These are phyloP conservation scores for Allantophomopsis cytisporea DNA, from an alignment of 2,329 filamentous ascomycete species.

Conservation along the genomic window DNA sequence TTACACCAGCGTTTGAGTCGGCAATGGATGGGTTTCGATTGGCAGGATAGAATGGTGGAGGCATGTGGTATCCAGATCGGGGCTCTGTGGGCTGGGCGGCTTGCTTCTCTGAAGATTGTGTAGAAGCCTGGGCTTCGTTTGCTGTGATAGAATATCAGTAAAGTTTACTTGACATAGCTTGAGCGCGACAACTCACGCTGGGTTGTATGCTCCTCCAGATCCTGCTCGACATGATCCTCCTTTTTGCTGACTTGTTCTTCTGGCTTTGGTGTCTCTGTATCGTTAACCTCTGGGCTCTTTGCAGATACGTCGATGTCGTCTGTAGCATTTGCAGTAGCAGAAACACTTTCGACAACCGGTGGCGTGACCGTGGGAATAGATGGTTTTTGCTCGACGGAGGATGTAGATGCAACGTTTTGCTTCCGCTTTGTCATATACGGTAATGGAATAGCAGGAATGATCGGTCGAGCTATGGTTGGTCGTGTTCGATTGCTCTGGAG, in stretches of 20 bases:
- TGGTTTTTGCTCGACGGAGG: conserved; percentile 1
- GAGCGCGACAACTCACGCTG: too few species aligned
- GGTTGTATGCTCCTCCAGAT: too few species aligned
- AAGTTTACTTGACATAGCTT: too few species aligned
- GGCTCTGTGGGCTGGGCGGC: conserved; percentile 12
- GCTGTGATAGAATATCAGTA: too few species aligned
- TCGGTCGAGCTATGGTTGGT: conserved; percentile 9
- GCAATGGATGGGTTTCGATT: conserved; percentile 12
- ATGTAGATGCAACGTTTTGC: conserved; percentile 6
- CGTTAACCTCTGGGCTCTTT: too few species aligned
- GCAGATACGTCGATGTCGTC: too few species aligned
- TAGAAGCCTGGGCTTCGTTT: too few species aligned
- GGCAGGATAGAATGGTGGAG: conserved; percentile 26
- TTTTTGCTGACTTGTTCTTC: too few species aligned
- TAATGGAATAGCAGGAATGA: conserved; percentile 19
- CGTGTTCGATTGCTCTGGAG: conserved; percentile 16
- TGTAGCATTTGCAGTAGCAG: conserved; percentile 5
- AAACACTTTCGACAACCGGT: conserved; percentile 3
- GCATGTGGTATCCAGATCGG: conserved; percentile 25
- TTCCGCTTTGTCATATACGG: conserved; percentile 18
- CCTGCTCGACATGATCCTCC: not conserved
- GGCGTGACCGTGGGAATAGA: conserved; percentile 2
- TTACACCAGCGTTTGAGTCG: conserved; percentile 3
- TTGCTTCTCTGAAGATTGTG: not conserved
- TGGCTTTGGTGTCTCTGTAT: too few species aligned